Percentiles rank a stretch among this genome's conserved stretches.
phyloP scores from a whole-genome alignment of 2,329 filamentous ascomycete species.

The Lecanicillium sp. region DNA sequence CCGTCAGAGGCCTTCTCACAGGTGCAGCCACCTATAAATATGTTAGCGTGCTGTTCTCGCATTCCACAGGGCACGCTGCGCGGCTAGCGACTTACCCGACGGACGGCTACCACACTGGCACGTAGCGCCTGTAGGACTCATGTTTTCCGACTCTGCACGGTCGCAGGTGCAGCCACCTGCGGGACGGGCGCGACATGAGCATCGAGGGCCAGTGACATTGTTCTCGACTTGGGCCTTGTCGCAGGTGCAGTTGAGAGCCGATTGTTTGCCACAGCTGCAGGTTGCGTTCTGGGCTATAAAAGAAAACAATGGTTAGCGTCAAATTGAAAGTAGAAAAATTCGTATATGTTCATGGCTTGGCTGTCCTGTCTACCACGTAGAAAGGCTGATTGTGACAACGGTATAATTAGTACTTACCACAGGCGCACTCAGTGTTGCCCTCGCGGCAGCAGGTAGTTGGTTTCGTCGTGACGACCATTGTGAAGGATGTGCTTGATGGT shows the following conservation, averaged over 20 bases:
- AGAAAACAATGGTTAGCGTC: neutral
- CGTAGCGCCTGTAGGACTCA: slow-evolving; percentile 45
- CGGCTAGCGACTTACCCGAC: slow-evolving; percentile 43
- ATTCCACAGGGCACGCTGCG: neutral
- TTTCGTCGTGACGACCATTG: slow-evolving; percentile 27
- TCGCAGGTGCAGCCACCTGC: slow-evolving; percentile 78
- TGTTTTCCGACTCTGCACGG: slow-evolving; percentile 62
- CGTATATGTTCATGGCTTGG: too few species aligned
- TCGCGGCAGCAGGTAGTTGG: slow-evolving; percentile 49
- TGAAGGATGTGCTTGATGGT: slow-evolving; percentile 11
- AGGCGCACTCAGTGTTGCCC: slow-evolving; percentile 43
- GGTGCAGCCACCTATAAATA: slow-evolving; percentile 57
- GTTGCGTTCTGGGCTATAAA: slow-evolving; percentile 51
- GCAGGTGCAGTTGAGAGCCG: slow-evolving; percentile 80
- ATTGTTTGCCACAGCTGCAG: slow-evolving; percentile 86
- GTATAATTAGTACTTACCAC: slow-evolving; percentile 36
- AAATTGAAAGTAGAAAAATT: too few species aligned
- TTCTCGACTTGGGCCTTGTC: slow-evolving; percentile 72
- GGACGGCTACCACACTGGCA: slow-evolving; percentile 74
- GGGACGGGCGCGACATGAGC: slow-evolving; percentile 75
- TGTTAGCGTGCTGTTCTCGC: neutral
- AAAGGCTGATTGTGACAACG: slow-evolving; percentile 7
- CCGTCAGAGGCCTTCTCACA: slow-evolving; percentile 66
- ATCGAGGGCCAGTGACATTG: slow-evolving; percentile 60
- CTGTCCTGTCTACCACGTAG: too few species aligned